A percentile compares a stretch with the other conserved stretches of the same genome.
Conservation (phyloP, 2,329 filamentous ascomycete species). For the Penicillium sp. region DNA sequence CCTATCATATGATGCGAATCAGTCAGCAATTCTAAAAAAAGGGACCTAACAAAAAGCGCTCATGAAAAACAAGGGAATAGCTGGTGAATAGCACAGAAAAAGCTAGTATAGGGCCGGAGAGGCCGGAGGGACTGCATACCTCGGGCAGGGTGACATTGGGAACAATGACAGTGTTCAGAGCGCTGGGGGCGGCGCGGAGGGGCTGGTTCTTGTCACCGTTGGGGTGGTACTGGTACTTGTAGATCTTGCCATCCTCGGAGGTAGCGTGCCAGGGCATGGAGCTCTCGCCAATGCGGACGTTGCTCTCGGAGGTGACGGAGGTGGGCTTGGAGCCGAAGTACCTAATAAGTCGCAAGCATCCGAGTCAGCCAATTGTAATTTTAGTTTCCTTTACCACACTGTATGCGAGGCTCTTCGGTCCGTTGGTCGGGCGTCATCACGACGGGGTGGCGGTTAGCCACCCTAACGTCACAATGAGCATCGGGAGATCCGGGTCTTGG, state of each 20-base stretch:
- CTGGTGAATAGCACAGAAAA: neutral
- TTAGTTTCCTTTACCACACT: neutral
- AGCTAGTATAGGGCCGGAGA: neutral
- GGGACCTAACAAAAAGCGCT: neutral
- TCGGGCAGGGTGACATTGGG: constrained; percentile 91
- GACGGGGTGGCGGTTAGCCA: neutral
- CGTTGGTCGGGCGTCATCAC: neutral
- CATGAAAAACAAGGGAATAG: neutral
- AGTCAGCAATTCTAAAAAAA: constrained; percentile 7
- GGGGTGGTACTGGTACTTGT: constrained; percentile 78
- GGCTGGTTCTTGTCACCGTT: constrained; percentile 75
- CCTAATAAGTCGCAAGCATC: constrained; percentile 22
- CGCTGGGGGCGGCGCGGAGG: constrained; percentile 88
- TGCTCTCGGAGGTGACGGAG: constrained; percentile 75
- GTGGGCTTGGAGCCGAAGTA: constrained; percentile 80
- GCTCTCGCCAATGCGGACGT: constrained; percentile 70
- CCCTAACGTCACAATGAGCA: neutral
- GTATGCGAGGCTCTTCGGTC: neutral
- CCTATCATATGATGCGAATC: constrained; percentile 49
- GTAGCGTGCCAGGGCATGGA: constrained; percentile 91
- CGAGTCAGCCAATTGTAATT: constrained; percentile 10
- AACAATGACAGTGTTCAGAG: constrained; percentile 90
- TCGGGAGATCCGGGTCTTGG: neutral
- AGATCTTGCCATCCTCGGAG: constrained; percentile 62
- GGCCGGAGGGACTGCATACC: constrained; percentile 52